Conservation (phyloP, 2,329 filamentous ascomycete species). For the Fusarium palustre region DNA sequence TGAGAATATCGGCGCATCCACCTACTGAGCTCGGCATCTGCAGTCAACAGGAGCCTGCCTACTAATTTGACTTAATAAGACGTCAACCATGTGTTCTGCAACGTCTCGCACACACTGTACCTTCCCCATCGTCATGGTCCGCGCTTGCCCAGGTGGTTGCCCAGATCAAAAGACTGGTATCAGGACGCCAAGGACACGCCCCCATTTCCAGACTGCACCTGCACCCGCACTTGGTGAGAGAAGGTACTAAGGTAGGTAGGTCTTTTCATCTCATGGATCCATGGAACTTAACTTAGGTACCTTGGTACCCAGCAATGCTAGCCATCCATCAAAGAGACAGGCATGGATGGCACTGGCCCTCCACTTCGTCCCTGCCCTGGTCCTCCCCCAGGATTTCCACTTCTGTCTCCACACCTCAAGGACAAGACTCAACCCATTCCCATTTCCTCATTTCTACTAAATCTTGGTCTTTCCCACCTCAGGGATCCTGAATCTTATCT, state of each 20-base stretch:
- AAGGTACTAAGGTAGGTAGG: too few species aligned
- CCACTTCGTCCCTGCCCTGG: conserved; percentile 37
- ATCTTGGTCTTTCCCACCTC: conserved; percentile 41
- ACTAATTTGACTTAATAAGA: background rate
- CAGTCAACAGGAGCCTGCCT: background rate
- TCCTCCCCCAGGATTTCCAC: conserved; percentile 48
- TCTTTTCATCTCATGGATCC: conserved; percentile 1
- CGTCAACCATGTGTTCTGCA: conserved; percentile 21
- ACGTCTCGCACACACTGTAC: conserved; percentile 24
- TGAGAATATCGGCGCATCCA: background rate
- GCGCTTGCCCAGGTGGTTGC: conserved; percentile 7
- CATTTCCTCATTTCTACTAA: conserved; percentile 45
- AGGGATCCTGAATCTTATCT: conserved; percentile 23
- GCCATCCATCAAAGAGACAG: conserved; percentile 1
- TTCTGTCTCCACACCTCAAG: conserved; percentile 45
- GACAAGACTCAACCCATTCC: conserved; percentile 30
- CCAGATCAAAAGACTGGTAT: background rate
- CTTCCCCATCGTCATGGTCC: conserved; percentile 22
- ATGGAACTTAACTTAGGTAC: background rate
- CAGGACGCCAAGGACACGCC: conserved; percentile 27
- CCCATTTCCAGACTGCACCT: conserved; percentile 18
- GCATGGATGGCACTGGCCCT: conserved; percentile 32
- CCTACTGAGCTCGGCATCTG: conserved; percentile 7
- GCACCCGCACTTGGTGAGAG: background rate
- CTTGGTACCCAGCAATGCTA: background rate